Percentiles rank a stretch among this genome's conserved stretches.
phyloP scores from a whole-genome alignment of 176 grass and related monocot genomes.

The Bolboschoenus planiculmis region DNA sequence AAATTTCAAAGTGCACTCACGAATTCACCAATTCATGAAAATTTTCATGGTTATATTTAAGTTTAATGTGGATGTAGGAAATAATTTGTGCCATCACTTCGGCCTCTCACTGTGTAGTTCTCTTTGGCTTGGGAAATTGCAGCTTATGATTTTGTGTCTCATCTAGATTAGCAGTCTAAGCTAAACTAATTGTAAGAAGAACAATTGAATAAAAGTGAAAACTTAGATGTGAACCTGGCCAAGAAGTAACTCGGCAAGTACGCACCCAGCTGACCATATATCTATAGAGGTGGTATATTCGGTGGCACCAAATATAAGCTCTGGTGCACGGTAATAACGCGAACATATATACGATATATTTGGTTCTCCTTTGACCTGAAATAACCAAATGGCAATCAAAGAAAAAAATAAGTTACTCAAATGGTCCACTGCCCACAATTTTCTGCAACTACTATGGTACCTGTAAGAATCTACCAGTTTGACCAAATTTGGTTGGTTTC shows the following conservation, averaged over 20 bases:
- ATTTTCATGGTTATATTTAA: neutral
- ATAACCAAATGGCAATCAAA: neutral
- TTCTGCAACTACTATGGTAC: neutral
- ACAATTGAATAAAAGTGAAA: neutral
- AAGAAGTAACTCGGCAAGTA: constrained; percentile 91
- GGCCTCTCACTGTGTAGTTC: neutral
- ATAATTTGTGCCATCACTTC: neutral
- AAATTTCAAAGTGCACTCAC: neutral
- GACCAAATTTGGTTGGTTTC: neutral
- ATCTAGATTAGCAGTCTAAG: neutral
- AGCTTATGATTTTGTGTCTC: neutral
- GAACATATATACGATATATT: constrained; percentile 99
- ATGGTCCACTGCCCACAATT: neutral
- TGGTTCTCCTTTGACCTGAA: constrained; percentile 35
- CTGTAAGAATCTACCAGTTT: neutral
- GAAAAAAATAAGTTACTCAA: neutral
- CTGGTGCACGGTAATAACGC: constrained; percentile 93
- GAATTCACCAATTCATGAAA: neutral
- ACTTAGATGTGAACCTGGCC: constrained; percentile 47
- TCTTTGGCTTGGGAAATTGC: neutral
- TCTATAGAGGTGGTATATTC: constrained; percentile 95
- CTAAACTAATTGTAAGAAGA: neutral
- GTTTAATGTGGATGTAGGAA: neutral
- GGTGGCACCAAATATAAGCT: constrained; percentile 94
- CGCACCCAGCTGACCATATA: constrained; percentile 98